Percentiles rank a stretch among this genome's conserved stretches.
These are phyloP conservation scores for Phaseolus lunatus DNA, from an alignment of 306 rosid species.

Conservation along the genomic window DNA sequence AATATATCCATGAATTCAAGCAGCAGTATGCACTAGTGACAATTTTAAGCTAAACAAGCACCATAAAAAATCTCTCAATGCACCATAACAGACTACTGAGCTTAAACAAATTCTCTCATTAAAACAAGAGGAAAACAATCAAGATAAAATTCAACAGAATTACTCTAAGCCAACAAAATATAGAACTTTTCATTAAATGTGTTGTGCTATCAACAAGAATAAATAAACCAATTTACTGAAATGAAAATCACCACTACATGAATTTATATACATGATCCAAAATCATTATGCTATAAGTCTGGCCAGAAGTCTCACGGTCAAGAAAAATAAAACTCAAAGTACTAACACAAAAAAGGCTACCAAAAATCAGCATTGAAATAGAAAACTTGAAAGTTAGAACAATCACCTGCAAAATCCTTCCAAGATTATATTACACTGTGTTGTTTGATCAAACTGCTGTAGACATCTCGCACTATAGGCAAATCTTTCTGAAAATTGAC, in stretches of 20 bases:
- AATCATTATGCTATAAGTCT: neutral
- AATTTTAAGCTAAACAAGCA: too few relatives aligned
- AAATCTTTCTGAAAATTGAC: conserved; percentile 2
- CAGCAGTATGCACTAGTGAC: too few relatives aligned
- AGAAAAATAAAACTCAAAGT: neutral
- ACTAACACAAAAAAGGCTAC: neutral
- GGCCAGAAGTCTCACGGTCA: neutral
- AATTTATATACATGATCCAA: neutral
- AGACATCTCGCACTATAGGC: neutral
- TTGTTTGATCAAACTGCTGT: neutral
- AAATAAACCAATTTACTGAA: neutral
- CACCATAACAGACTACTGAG: neutral
- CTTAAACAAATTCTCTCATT: neutral
- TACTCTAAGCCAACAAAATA: neutral
- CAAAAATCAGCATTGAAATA: neutral
- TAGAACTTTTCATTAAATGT: neutral
- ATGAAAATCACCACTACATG: neutral
- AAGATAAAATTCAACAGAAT: neutral
- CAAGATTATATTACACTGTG: neutral
- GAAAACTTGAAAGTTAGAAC: neutral
- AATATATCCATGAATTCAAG: too few relatives aligned
- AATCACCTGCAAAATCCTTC: neutral
- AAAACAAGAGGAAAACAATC: too few relatives aligned
- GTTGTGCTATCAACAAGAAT: neutral
- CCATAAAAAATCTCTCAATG: too few relatives aligned